A percentile compares a stretch with the other conserved stretches of the same genome.
phyloP scores from a whole-genome alignment of 805 yeast species.

The Sugiyamaella boreocaroliniensis region DNA sequence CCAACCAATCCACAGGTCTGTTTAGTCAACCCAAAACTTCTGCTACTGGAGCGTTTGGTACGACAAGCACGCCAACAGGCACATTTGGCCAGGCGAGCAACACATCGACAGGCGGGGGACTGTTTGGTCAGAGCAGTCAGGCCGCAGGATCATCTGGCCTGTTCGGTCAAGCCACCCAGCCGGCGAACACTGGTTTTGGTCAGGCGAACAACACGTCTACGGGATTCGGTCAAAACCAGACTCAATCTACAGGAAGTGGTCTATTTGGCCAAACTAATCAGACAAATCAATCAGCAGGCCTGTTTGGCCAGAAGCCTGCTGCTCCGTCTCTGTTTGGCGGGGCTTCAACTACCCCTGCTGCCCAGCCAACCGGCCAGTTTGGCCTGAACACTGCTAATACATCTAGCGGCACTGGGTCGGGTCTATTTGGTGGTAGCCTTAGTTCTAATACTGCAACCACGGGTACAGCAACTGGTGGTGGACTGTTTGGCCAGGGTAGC shows the following conservation, averaged over 20 bases:
- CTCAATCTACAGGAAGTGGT: slow-evolving; percentile 28
- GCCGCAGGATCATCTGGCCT: not conserved
- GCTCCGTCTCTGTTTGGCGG: not conserved
- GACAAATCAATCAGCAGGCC: not conserved
- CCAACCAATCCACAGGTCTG: slow-evolving; percentile 4
- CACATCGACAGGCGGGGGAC: slow-evolving; percentile 20
- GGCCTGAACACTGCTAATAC: slow-evolving; percentile 4
- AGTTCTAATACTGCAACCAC: slow-evolving; percentile 10
- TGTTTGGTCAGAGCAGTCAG: slow-evolving; percentile 31
- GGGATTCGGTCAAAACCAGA: slow-evolving; percentile 3
- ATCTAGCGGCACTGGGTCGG: slow-evolving; percentile 5
- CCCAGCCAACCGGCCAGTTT: slow-evolving; percentile 5
- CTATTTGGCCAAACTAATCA: slow-evolving; percentile 31
- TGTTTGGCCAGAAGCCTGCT: not conserved
- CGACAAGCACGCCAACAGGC: slow-evolving; percentile 8
- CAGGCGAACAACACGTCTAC: not conserved
- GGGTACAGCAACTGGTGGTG: slow-evolving; percentile 20
- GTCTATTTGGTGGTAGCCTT: slow-evolving; percentile 17
- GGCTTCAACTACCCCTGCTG: not conserved
- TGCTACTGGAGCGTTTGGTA: slow-evolving; percentile 24
- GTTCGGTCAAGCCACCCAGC: too few relatives aligned
- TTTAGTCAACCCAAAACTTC: slow-evolving; percentile 17
- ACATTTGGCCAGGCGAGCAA: slow-evolving; percentile 18
- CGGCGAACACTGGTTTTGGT: too few relatives aligned
- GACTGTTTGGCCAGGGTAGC: slow-evolving; percentile 29